Conservation (phyloP, 139 green algal species). For the Chlamydomonas schloesseri region DNA sequence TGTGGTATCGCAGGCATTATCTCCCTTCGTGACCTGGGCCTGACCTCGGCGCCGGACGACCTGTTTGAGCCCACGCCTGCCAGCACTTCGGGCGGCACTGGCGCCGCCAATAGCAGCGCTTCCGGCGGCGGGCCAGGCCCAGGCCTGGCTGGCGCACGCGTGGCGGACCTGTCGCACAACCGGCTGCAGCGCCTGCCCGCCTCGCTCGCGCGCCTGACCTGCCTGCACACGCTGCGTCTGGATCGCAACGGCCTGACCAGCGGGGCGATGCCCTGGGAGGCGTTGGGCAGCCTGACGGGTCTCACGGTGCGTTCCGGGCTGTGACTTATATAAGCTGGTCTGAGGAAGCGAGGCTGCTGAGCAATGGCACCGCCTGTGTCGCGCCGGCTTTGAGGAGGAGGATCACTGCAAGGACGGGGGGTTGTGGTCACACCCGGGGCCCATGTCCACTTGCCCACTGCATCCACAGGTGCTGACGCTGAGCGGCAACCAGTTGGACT, state of each 20-base stretch:
- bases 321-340: too few relatives aligned
- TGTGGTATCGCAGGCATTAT: conserved; percentile 43
- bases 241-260: conserved; percentile 3
- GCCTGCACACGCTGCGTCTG: conserved; percentile 35
- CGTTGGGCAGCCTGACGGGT: background rate
- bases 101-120: too few relatives aligned
- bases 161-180: conserved; percentile 42
- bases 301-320: conserved; percentile 13
- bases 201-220: background rate
- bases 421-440: too few relatives aligned
- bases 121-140: too few relatives aligned
- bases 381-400: too few relatives aligned
- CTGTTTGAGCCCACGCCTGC: background rate
- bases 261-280: background rate
- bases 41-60: conserved; percentile 48
- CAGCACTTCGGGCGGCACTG: too few relatives aligned
- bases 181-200: background rate
- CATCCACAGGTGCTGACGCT: background rate
- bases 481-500: conserved; percentile 5
- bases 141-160: background rate
- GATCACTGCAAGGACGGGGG: too few relatives aligned
- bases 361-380: too few relatives aligned
- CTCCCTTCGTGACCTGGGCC: conserved; percentile 62
- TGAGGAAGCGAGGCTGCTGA: too few relatives aligned
- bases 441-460: too few relatives aligned